Percentiles rank a stretch among this genome's conserved stretches.
phyloP scores from a whole-genome alignment of 2,329 filamentous ascomycete genomes.

The Fusarium duplospermum region DNA sequence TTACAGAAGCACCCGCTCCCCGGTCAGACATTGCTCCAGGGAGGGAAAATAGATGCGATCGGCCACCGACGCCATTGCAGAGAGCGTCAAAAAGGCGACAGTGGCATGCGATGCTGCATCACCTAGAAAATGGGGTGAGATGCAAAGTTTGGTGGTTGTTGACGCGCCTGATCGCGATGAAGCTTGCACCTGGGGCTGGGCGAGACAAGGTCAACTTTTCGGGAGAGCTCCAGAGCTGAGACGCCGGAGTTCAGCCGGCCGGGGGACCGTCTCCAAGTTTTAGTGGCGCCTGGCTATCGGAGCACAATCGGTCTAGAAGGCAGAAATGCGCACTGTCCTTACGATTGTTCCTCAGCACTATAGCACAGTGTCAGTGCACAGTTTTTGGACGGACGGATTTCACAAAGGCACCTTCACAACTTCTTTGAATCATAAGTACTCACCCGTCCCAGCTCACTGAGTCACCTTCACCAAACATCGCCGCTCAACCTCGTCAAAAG shows the following conservation, averaged over 20 bases:
- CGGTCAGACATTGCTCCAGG: conserved; percentile 85
- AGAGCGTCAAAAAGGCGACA: conserved; percentile 60
- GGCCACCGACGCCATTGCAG: conserved; percentile 77
- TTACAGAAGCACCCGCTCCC: conserved; percentile 84
- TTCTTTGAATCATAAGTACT: conserved; percentile 31
- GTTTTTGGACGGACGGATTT: neutral
- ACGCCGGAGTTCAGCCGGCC: conserved; percentile 44
- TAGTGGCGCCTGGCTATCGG: conserved; percentile 31
- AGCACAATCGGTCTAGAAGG: conserved; percentile 32
- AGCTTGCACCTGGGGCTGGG: conserved; percentile 33
- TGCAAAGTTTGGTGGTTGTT: conserved; percentile 45
- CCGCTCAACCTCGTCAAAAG: conserved; percentile 13
- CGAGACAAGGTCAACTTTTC: conserved; percentile 45
- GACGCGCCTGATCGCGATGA: conserved; percentile 51
- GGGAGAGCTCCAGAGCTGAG: conserved; percentile 39
- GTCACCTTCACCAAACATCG: conserved; percentile 36
- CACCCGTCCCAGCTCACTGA: conserved; percentile 22
- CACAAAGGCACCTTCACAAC: conserved; percentile 26
- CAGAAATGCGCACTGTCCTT: conserved; percentile 29
- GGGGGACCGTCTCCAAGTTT: neutral
- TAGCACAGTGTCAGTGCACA: neutral
- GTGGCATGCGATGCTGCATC: conserved; percentile 53
- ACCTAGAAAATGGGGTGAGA: conserved; percentile 46
- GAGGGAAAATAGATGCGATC: conserved; percentile 83
- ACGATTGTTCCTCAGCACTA: rapidly evolving